Evolutionary conservation across 305 asterid species (phyloP).

Genomic region (Nicotiana rustica): DNA sequence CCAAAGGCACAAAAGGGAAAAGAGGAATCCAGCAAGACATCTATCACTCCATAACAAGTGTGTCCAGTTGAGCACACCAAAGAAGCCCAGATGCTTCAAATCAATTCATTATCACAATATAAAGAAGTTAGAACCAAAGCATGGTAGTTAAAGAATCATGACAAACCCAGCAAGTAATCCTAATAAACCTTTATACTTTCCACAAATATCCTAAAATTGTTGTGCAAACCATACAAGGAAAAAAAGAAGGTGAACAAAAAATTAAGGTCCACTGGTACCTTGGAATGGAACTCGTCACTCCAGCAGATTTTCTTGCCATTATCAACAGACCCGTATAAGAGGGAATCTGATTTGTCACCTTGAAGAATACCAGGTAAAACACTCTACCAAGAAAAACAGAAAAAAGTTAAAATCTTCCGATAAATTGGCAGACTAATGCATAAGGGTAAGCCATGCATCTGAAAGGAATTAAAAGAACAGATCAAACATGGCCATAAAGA

Average conservation of each 20-base stretch:
- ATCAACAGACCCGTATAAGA: constrained; percentile 94
- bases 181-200: not conserved
- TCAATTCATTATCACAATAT: too few relatives aligned
- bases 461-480: constrained; percentile 15
- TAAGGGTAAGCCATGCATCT: not conserved
- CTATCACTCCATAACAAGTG: not conserved
- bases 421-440: not conserved
- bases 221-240: not conserved
- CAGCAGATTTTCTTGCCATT: constrained; percentile 96
- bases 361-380: constrained; percentile 98
- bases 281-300: constrained; percentile 88
- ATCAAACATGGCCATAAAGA: not conserved
- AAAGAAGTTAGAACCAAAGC: too few relatives aligned
- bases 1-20: constrained; percentile 1
- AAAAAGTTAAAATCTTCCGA: constrained; percentile 7
- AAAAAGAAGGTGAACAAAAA: constrained; percentile 24
- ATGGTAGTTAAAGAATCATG: not conserved
- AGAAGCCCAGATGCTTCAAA: too few relatives aligned
- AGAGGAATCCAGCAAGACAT: not conserved
- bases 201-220: constrained; percentile 14
- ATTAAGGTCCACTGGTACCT: constrained; percentile 56
- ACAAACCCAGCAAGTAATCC: not conserved
- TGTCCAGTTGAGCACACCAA: too few relatives aligned
- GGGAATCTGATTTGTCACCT: constrained; percentile 96
- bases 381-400: constrained; percentile 61